Conservation (phyloP, 768 basidiomycete genomes). For the Leccinum truebloodii region DNA sequence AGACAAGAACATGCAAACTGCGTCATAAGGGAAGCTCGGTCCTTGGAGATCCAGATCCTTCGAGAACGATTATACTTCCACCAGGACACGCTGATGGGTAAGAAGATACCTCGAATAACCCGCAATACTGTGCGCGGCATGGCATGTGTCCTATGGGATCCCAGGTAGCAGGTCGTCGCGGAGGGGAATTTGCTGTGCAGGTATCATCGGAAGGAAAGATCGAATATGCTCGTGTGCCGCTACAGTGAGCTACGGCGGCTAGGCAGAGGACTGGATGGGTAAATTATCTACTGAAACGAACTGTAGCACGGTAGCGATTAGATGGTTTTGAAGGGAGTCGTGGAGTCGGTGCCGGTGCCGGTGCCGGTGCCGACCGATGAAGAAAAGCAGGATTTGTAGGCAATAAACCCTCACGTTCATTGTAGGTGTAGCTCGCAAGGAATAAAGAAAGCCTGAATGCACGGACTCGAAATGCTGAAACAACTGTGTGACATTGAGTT, state of each 20-base stretch:
- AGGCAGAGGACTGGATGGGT: constrained; percentile 70
- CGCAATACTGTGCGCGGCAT: constrained; percentile 60
- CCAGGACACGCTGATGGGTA: constrained; percentile 55
- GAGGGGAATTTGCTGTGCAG: not conserved
- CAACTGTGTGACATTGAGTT: constrained; percentile 43
- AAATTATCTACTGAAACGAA: constrained; percentile 66
- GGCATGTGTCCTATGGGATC: constrained; percentile 79
- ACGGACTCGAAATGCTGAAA: constrained; percentile 62
- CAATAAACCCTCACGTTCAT: constrained; percentile 45
- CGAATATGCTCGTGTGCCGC: constrained; percentile 25
- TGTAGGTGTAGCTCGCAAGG: constrained; percentile 40
- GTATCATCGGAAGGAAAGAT: constrained; percentile 2
- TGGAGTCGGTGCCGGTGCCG: constrained; percentile 68
- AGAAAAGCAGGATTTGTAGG: constrained; percentile 81
- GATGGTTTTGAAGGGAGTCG: constrained; percentile 51
- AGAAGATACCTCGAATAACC: constrained; percentile 43
- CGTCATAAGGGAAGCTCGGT: constrained; percentile 79
- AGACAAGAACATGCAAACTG: constrained; percentile 82
- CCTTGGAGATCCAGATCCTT: constrained; percentile 91
- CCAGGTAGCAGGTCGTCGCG: constrained; percentile 51
- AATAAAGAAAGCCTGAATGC: constrained; percentile 48
- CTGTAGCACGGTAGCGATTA: constrained; percentile 56
- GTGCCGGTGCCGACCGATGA: constrained; percentile 55
- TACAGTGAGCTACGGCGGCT: constrained; percentile 64
- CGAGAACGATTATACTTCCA: constrained; percentile 76